Base-by-base conservation (phyloP, 805 yeast genomes). In the Teunomyces lycoperdinae region DNA sequence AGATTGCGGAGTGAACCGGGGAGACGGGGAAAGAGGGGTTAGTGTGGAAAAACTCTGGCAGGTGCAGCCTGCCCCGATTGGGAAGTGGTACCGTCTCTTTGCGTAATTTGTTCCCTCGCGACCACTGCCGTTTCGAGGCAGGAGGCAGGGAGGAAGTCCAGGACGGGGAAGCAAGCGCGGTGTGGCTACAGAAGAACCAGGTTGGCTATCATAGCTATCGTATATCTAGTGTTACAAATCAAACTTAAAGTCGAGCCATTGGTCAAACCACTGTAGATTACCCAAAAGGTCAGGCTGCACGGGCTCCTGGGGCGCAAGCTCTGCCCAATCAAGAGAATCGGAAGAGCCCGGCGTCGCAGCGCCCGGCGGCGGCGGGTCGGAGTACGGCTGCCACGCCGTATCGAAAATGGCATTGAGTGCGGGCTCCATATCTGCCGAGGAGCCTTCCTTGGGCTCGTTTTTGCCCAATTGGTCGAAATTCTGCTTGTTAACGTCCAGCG, bases 211-310 rank as follows among this genome's bases (percentile, higher is more conserved):
- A 20, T 20, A 20, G 4, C 24, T 20, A 20, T 20, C 24, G 24
- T 20, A 20, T 20, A 20, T 20, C 4, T 13, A 32, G 9, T 10
- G n/a, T 20, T 38, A 38, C 4, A 53, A 33, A 29, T 58, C 61
- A 42, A 53, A 52, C 42, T 56, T 57, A 40, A 63, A 60, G 46
- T 70, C 70, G 24, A 69, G 62, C 79, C 79, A 76, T 57, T 77
- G 79, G 56, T 79, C 83, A 49, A 79, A 79, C 84, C 84, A 79
- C 51, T 69, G 76, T 48, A 79, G 56, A 48, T 76, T 77, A 1
- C 73, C 73, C 20, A 77, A 58, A 20, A 77, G 50, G 36, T 60
- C 57, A 31, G 24, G 24, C 24, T 20, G 24, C 24, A 20, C 24
- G 24, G 24, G 24, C 5, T 20, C 24, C 6, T 20, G 24, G 24